Conservation (phyloP, 805 yeast species). For the Kuraishia ogatae region DNA sequence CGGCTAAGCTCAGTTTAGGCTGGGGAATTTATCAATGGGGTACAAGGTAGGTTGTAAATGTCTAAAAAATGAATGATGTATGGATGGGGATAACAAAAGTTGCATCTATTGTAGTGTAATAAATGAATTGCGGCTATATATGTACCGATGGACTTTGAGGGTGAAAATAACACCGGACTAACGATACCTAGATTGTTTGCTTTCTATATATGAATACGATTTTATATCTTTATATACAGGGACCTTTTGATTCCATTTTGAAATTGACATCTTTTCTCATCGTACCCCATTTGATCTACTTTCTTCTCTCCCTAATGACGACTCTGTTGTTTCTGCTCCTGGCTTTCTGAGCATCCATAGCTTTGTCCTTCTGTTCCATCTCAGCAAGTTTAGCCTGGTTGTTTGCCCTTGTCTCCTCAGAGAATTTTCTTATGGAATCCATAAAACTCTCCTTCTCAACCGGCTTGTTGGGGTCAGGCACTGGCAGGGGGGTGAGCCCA, state of each 20-base stretch:
- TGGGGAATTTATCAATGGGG: conserved; percentile 59
- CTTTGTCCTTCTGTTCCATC: conserved; percentile 17
- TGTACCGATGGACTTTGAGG: no score
- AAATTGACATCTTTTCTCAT: neutral
- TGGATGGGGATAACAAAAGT: no score
- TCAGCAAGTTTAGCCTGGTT: conserved; percentile 15
- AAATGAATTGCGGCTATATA: no score
- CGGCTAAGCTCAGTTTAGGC: conserved; percentile 40
- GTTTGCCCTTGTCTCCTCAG: conserved; percentile 22
- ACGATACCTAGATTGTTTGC: no score
- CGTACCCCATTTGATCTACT: neutral
- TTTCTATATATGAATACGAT: neutral
- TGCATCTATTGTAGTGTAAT: no score
- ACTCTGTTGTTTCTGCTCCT: conserved; percentile 18
- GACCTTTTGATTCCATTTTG: neutral
- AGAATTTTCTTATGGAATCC: conserved; percentile 20
- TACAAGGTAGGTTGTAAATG: neutral
- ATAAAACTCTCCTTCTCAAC: conserved; percentile 16
- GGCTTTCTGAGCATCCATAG: conserved; percentile 17
- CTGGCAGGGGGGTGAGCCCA: conserved; percentile 46
- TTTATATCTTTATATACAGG: neutral
- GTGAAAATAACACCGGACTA: no score
- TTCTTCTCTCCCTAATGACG: conserved; percentile 17
- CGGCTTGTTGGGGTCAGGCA: conserved; percentile 12
- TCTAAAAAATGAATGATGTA: no score